Evolutionary conservation across 176 grass and related monocot genomes (phyloP).

Genomic region (Aegilops speltoides): DNA sequence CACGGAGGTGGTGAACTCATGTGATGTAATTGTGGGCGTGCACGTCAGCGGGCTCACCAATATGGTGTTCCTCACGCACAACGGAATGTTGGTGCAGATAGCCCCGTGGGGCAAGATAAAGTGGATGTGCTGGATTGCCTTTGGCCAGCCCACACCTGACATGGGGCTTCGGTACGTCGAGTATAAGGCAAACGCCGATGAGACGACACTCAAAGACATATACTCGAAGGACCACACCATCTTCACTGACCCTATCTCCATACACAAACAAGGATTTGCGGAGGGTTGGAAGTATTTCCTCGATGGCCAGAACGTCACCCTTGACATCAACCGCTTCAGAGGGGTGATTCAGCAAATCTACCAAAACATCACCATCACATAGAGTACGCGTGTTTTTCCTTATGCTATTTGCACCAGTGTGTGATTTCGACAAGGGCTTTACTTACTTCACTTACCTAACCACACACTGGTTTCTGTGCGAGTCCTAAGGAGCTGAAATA

Average conservation of each 20-base stretch:
- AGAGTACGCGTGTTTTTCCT: neutral
- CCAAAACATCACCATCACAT: constrained; percentile 27
- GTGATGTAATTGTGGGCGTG: constrained; percentile 55
- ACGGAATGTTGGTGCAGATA: constrained; percentile 62
- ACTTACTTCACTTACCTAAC: too few relatives aligned
- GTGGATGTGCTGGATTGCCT: constrained; percentile 35
- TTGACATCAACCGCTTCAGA: constrained; percentile 52
- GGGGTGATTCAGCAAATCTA: constrained; percentile 36
- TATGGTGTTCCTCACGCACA: constrained; percentile 50
- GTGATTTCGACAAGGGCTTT: too few relatives aligned
- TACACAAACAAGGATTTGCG: constrained; percentile 35
- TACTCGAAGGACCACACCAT: constrained; percentile 50
- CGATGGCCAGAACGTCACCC: constrained; percentile 50
- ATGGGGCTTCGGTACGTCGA: constrained; percentile 65
- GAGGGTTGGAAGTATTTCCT: constrained; percentile 35
- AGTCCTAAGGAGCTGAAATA: too few relatives aligned
- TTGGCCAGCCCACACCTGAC: constrained; percentile 38
- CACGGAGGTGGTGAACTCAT: constrained; percentile 60
- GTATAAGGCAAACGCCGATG: constrained; percentile 53
- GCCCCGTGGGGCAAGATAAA: constrained; percentile 58
- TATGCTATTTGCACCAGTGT: too few relatives aligned
- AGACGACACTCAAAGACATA: constrained; percentile 60
- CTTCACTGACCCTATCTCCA: constrained; percentile 47
- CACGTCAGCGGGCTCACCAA: too few relatives aligned
- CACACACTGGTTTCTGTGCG: too few relatives aligned